Evolutionary conservation across 2,329 filamentous ascomycete genomes (phyloP).

Genomic region (Rasamsonia emersonii): DNA sequence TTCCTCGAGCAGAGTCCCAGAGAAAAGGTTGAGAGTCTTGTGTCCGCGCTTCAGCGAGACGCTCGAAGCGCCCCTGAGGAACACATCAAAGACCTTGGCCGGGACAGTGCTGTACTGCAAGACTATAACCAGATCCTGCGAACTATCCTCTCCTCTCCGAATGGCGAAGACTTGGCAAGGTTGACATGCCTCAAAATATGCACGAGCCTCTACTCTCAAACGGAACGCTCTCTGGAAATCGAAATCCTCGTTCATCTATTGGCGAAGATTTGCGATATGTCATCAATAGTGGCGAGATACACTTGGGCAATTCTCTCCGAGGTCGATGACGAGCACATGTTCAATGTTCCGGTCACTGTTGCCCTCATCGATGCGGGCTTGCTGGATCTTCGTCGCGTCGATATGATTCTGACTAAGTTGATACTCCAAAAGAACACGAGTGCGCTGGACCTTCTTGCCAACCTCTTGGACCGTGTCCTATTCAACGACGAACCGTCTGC

Average conservation of each 20-base stretch:
- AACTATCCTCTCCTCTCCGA: slow-evolving; percentile 44
- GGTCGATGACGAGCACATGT: slow-evolving; percentile 52
- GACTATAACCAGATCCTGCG: slow-evolving; percentile 50
- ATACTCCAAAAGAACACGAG: slow-evolving; percentile 61
- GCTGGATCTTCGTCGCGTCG: slow-evolving; percentile 56
- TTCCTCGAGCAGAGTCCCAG: slow-evolving; percentile 49
- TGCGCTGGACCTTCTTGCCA: slow-evolving; percentile 71
- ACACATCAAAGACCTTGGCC: slow-evolving; percentile 48
- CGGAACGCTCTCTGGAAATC: slow-evolving; percentile 48
- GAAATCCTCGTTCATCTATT: slow-evolving; percentile 56
- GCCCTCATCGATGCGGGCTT: slow-evolving; percentile 52
- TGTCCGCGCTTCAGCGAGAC: slow-evolving; percentile 49
- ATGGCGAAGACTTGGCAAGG: slow-evolving; percentile 49
- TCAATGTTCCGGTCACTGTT: slow-evolving; percentile 54
- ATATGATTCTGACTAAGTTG: slow-evolving; percentile 63
- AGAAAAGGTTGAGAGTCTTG: slow-evolving; percentile 46
- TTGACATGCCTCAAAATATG: slow-evolving; percentile 50
- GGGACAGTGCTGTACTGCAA: slow-evolving; percentile 47
- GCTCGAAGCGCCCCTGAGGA: slow-evolving; percentile 50
- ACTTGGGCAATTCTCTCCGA: slow-evolving; percentile 41
- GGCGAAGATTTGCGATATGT: slow-evolving; percentile 53
- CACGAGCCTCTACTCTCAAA: slow-evolving; percentile 48
- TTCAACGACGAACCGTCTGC: slow-evolving; percentile 69
- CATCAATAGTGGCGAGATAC: slow-evolving; percentile 47
- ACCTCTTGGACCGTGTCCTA: slow-evolving; percentile 68